Evolutionary conservation across 2,329 filamentous ascomycete genomes (phyloP).

Genomic region (Ophiocordyceps sinensis): DNA sequence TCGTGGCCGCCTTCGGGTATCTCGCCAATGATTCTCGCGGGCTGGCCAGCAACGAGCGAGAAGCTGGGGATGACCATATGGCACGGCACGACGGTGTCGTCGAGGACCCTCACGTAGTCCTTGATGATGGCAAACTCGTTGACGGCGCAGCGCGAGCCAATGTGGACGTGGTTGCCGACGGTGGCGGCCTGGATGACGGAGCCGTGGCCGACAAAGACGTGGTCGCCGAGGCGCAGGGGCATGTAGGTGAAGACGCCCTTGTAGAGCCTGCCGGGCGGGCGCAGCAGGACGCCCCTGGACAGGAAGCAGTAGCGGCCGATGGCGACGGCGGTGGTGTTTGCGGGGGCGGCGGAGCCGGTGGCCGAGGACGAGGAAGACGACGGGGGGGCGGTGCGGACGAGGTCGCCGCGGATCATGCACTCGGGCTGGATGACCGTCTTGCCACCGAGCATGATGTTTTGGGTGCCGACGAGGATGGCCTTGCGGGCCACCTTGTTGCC

Average conservation of each 20-base stretch:
- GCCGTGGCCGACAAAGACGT: conserved; percentile 72
- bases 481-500: conserved; percentile 97
- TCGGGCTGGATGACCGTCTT: conserved; percentile 94
- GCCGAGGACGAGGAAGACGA: conserved; percentile 23
- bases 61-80: conserved; percentile 91
- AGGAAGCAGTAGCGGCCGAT: conserved; percentile 90
- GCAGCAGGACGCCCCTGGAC: conserved; percentile 60
- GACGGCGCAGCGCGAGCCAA: conserved; percentile 63
- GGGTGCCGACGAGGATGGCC: conserved; percentile 81
- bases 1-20: conserved; percentile 57
- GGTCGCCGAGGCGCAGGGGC: conserved; percentile 83
- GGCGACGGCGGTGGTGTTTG: conserved; percentile 55
- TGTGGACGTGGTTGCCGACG: conserved; percentile 74
- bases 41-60: conserved; percentile 74
- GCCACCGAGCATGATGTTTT: conserved; percentile 94
- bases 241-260: conserved; percentile 70
- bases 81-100: conserved; percentile 68
- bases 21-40: conserved; percentile 69
- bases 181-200: conserved; percentile 71
- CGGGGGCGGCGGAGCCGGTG: conserved; percentile 23
- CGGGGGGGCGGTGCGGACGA: conserved; percentile 44
- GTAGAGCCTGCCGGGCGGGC: conserved; percentile 71
- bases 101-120: conserved; percentile 79
- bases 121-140: conserved; percentile 86
- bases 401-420: conserved; percentile 84